Evolutionary conservation across 257 asterid genomes (phyloP).

Genomic region (Handroanthus guayacan): DNA sequence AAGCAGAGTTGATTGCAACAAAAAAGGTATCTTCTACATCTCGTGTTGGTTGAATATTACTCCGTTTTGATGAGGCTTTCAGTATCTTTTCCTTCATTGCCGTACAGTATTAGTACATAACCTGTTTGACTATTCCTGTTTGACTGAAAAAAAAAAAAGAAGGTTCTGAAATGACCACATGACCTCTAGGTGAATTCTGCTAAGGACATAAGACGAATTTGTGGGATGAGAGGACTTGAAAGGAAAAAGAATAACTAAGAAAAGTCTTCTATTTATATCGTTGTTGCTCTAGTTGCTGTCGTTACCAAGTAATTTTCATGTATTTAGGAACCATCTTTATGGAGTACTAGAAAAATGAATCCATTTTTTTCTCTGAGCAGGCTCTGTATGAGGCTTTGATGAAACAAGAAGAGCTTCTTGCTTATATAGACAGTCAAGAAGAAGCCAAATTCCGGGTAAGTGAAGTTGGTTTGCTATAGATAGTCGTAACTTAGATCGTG

Average conservation of each 20-base stretch:
- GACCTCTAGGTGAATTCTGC: not conserved
- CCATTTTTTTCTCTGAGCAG: conserved; percentile 49
- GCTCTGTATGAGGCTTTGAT: conserved; percentile 91
- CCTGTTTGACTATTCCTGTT: not conserved
- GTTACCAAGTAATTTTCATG: not conserved
- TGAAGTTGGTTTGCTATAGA: not conserved
- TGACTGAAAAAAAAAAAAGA: not conserved
- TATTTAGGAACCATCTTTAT: not conserved
- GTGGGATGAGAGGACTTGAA: not conserved
- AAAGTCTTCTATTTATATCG: not conserved
- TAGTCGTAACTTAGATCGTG: not conserved
- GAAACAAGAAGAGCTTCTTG: conserved; percentile 98
- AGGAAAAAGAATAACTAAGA: not conserved
- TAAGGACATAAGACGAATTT: not conserved
- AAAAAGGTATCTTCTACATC: conserved; percentile 65
- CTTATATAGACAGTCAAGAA: conserved; percentile 87
- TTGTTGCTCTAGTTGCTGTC: too few species aligned
- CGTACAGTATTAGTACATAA: not conserved
- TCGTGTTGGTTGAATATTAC: not conserved
- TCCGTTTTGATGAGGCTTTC: not conserved
- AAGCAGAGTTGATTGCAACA: conserved; percentile 95
- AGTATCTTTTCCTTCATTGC: not conserved
- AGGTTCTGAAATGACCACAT: not conserved
- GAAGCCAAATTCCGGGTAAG: conserved; percentile 80
- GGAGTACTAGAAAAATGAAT: not conserved